Evolutionary conservation across 805 yeast genomes (phyloP).

Genomic region (Barnettozyma populi): DNA sequence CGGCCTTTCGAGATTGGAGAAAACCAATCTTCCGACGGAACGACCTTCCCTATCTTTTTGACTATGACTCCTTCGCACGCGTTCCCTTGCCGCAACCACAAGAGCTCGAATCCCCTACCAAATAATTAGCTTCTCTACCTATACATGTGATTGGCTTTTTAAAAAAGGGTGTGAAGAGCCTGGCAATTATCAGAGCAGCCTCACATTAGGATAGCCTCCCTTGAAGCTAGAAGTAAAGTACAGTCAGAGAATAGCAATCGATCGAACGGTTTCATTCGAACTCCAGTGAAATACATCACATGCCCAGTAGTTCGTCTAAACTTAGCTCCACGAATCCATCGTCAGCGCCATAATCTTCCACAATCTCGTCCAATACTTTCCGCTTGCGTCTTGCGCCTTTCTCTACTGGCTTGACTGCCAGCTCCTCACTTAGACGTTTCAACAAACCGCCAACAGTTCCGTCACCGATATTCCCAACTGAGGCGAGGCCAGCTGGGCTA

Average conservation of each 20-base stretch:
- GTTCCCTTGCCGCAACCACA: no score
- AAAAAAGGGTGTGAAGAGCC: no score
- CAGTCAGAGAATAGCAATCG: neutral
- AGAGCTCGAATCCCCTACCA: no score
- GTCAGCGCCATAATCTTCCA: constrained; percentile 6
- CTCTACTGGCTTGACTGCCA: constrained; percentile 22
- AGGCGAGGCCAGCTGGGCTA: neutral
- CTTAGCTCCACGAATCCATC: constrained; percentile 13
- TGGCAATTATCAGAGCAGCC: no score
- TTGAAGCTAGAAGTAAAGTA: no score
- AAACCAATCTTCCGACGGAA: no score
- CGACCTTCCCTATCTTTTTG: no score
- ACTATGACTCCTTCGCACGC: no score
- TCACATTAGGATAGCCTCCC: no score
- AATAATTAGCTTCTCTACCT: no score
- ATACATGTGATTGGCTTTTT: no score
- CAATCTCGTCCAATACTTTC: constrained; percentile 7
- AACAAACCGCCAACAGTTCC: constrained; percentile 13
- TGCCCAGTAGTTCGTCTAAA: constrained; percentile 12
- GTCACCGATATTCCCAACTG: constrained; percentile 9
- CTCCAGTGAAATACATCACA: neutral
- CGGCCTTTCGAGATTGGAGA: no score
- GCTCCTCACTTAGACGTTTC: constrained; percentile 9
- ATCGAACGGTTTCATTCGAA: neutral
- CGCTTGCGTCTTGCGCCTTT: constrained; percentile 9